Evolutionary conservation across 176 grass and related monocot species (phyloP), one percentile per base, ranked within the genome.

Genomic region (Miscanthus lutarioriparius): DNA sequence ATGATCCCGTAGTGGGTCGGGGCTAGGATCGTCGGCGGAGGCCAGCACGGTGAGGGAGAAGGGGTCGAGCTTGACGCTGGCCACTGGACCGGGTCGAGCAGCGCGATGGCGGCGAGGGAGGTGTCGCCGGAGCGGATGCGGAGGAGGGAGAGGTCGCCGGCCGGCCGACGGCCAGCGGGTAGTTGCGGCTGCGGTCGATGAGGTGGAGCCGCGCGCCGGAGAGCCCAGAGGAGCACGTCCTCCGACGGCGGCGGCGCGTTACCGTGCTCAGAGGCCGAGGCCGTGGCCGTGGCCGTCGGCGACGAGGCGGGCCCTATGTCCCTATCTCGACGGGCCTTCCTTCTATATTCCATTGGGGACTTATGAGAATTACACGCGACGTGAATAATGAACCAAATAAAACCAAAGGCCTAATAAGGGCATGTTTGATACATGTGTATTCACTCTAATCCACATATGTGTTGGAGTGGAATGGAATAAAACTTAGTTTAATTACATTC

Each of bases 1-100:
- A 91, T 97, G 67, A 94, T 67, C 36, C 91, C 94, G 71, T 97
- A 97, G 65, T 90, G 92, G 74, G 92, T 70, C 91, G 25, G 79
- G 76, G 17, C 35, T 64, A 10, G 82, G 82, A 6, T 89, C 88
- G 59, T 80, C 86, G 72, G 48, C 8, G 54, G 82, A 91, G 28
- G 86, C 26, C 10, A 89, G 94, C 8, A 97, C 87, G 58, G 79
- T 72, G 80, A 94, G 73, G 53, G 89, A 90, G 87, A 90, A 97
- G 38, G 33, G 33, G 33, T 94, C 91, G n/a, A 97, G 94, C 84
- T 94, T 94, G 6, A 97, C 91, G 14, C 76, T 72, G 65, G 89
- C 85, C 17, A 86, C 91, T 94, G 89, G 64, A 94, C 25, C 17
- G 79, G 22, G 6, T 64, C 76, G n/a, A 90, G 85, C 15, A 84